These are phyloP conservation scores for Cutaneotrichosporon arboriforme DNA, from an alignment of 1,284 basidiomycete genomes.

Conservation along the genomic window DNA sequence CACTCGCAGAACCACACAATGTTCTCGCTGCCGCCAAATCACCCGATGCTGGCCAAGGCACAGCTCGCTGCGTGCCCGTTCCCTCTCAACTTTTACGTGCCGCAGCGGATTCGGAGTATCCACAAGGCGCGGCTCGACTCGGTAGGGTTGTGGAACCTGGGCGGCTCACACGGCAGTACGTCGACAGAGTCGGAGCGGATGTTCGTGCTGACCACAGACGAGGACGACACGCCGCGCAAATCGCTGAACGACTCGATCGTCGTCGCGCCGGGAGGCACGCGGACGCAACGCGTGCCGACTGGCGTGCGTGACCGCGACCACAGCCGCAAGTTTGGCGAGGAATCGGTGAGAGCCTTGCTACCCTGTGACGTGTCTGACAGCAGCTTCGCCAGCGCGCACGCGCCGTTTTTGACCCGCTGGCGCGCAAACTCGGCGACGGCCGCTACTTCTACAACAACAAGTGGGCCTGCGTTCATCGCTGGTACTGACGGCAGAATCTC, in stretches of 20 bases:
- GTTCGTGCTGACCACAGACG: slow-evolving; percentile 20
- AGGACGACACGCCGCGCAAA: slow-evolving; percentile 29
- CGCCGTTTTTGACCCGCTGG: slow-evolving; percentile 31
- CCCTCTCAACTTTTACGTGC: slow-evolving; percentile 39
- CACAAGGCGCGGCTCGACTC: slow-evolving; percentile 31
- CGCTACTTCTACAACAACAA: slow-evolving; percentile 30
- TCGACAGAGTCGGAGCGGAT: neutral
- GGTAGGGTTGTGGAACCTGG: slow-evolving; percentile 42
- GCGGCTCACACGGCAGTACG: slow-evolving; percentile 30
- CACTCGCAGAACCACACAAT: slow-evolving; percentile 41
- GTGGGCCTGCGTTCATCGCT: slow-evolving; percentile 15
- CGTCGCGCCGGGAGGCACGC: slow-evolving; percentile 37
- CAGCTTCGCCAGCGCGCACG: slow-evolving; percentile 16
- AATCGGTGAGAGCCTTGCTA: slow-evolving; percentile 23
- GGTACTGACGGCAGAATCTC: slow-evolving; percentile 27
- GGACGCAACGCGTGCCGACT: slow-evolving; percentile 30
- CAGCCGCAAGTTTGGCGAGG: slow-evolving; percentile 32
- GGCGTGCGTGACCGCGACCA: slow-evolving; percentile 19
- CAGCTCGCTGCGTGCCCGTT: slow-evolving; percentile 29
- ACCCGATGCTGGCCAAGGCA: slow-evolving; percentile 27
- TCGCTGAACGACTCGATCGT: slow-evolving; percentile 29
- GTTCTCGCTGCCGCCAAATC: slow-evolving; percentile 43
- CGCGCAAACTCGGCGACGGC: slow-evolving; percentile 22
- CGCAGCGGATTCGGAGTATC: slow-evolving; percentile 35
- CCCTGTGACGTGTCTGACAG: neutral